Percentiles rank a stretch among this genome's conserved stretches.
Evolutionary conservation across 371 early-diverging fungal species (phyloP).

Genomic region (Rhizopus delemar): DNA sequence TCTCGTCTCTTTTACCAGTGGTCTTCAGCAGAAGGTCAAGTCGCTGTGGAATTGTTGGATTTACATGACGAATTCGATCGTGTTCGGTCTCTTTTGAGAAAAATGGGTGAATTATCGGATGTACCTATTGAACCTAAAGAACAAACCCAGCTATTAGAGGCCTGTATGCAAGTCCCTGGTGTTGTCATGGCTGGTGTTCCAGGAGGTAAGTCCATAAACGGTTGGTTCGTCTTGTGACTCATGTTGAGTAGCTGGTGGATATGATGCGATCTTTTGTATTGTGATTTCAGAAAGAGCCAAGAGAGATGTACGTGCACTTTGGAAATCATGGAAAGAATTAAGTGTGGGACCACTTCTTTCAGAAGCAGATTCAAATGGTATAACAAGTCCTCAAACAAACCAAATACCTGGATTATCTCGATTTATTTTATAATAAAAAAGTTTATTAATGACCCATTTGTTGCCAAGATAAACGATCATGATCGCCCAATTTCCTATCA

Average conservation of each 20-base stretch:
- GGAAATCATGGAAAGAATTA: constrained; percentile 73
- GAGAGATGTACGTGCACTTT: constrained; percentile 56
- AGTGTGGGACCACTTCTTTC: constrained; percentile 78
- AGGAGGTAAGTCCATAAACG: constrained; percentile 60
- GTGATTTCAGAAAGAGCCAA: constrained; percentile 56
- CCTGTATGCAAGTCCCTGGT: constrained; percentile 73
- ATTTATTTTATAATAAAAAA: constrained; percentile 3
- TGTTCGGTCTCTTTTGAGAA: constrained; percentile 63
- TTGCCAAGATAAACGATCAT: constrained; percentile 96
- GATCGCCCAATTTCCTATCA: constrained; percentile 91
- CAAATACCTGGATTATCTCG: constrained; percentile 31
- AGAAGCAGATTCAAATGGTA: constrained; percentile 56
- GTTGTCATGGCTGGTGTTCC: constrained; percentile 92
- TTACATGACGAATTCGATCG: constrained; percentile 34
- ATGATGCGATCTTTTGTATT: constrained; percentile 93
- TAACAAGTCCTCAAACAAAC: constrained; percentile 28
- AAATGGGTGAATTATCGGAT: constrained; percentile 69
- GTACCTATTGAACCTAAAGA: constrained; percentile 90
- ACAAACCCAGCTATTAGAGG: constrained; percentile 85
- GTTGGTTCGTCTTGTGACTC: no score
- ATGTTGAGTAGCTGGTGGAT: constrained; percentile 82
- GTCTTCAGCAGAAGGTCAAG: constrained; percentile 3
- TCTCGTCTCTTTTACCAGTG: constrained; percentile 12
- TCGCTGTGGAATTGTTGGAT: constrained; percentile 19
- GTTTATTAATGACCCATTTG: constrained; percentile 38